Base-by-base conservation (phyloP, 2,329 filamentous ascomycete species). In the Fusarium ramigenum region DNA sequence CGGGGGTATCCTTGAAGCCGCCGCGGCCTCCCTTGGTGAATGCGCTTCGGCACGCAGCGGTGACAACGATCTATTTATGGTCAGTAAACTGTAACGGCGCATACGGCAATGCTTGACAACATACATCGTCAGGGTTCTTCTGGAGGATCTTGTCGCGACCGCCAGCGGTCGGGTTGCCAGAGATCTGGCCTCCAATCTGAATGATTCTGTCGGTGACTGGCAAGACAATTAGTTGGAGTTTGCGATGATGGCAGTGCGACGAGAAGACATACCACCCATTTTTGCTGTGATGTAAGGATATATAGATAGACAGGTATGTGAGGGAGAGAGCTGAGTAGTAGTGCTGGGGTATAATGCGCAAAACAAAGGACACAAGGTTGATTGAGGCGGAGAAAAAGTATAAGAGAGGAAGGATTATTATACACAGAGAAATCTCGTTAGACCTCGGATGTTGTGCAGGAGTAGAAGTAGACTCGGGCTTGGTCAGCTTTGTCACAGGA, bases 11-110 rank as follows among this genome's bases (percentile, higher is more conserved):
- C 87, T 98, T 98, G 88, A 99, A 96, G 56, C 91, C 93, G 76
- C 96, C 96, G 85, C 95, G 95, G 79, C 95, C 95, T 77, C 95
- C 96, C 84, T 94, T 97, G 75, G 95, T 97, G 83, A 98, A 91
- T 79, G 96, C 90, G 21, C 94, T 97, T 78, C 96, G 94, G 79
- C 98, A 93, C 77, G 93, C 94, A 76, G 93, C 94, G 71, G 96
- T 98, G 72, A 99, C 91, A 79, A 99, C 96, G 75, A 98, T 90
- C 89, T 91, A 57, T n/a, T 7, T 19, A 10, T 23, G 21, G 43
- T 66, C 40, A 69, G 59, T 25, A 42, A 63, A 34, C 42, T 43
- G 15, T 34, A 30, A 32, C 19, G n/a, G 59, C 36, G 36, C 44
- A 49, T 32, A 30, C 10, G 21, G 23, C 21, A 46, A 23, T 28